Evolutionary conservation across 257 asterid genomes (phyloP), one percentile per base, ranked within the genome.

Genomic region (Solanum chiquidenum): DNA sequence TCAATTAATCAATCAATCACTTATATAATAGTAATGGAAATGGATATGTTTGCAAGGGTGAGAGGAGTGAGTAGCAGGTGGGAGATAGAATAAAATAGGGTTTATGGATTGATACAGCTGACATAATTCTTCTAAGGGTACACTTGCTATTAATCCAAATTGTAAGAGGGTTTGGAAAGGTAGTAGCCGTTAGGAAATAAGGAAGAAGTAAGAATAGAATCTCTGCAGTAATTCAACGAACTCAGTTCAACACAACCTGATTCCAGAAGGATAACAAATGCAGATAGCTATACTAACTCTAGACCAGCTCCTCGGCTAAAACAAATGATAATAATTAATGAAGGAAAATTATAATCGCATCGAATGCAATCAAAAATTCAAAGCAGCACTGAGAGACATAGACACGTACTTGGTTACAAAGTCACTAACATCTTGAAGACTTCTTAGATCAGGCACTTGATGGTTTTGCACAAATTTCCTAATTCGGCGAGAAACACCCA

Each of bases 391-490:
- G 88, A 83, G 87, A 86, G 88, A 73, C 87, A 85, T 83, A 42
- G 90, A 90, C 66, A 86, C 89, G 29, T 92, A 96, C 99, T 95
- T 97, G 0, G 98, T 94, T 82, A 96, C 88, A 68, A 95, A 97
- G 90, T 95, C 49, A 42, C 49, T 42, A 42, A 42, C 99, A 86
- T 97, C 99, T 91, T 94, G 95, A 75, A 97, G 96, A 89, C 86
- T 93, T 88, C 95, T 94, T 90, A 97, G 92, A 91, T 96, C 91
- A 80, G 99, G 98, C 89, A 94, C 98, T 87, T 95, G 93, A 87
- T 93, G 99, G 87, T 92, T 95, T 93, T 95, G 99, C 87, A 97
- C 99, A 91, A 97, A 94, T 90, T 95, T 95, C 87, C 99, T 91
- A 87, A 97, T 89, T 97, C 95, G 90, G 49, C 98, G 95, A 4